A percentile compares a stretch with the other conserved stretches of the same genome.
Conservation (phyloP, 2,329 filamentous ascomycete species). For the Aspergillus vadensis region DNA sequence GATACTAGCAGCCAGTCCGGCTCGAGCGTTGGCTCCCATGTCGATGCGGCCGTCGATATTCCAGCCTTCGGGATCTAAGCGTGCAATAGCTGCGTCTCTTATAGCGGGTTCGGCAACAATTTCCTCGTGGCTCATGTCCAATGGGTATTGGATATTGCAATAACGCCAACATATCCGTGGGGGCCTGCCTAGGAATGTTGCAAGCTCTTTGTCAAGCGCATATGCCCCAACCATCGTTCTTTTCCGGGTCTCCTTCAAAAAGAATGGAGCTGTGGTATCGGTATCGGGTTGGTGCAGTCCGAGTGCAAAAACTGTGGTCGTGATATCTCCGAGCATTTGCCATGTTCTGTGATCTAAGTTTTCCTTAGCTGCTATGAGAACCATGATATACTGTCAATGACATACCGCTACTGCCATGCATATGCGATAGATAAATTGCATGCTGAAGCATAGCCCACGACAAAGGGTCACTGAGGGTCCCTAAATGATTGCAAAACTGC, state of each 20-base stretch:
- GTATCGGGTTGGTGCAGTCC: conserved; percentile 45
- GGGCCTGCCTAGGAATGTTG: conserved; percentile 51
- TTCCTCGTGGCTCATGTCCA: conserved; percentile 27
- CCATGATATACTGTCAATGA: too few species aligned
- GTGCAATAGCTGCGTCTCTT: conserved; percentile 14
- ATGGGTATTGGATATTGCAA: conserved; percentile 28
- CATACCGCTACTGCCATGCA: conserved; percentile 21
- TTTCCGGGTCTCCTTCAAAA: conserved; percentile 40
- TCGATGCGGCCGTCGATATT: conserved; percentile 18
- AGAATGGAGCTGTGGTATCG: conserved; percentile 29
- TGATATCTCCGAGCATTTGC: conserved; percentile 48
- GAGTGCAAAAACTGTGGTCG: conserved; percentile 45
- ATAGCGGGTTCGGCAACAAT: conserved; percentile 17
- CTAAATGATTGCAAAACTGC: conserved; percentile 21
- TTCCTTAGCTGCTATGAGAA: background rate
- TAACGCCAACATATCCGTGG: conserved; percentile 45
- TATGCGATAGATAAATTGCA: conserved; percentile 12
- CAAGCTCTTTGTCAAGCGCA: conserved; percentile 48
- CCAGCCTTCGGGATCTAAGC: conserved; percentile 26
- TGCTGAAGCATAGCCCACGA: conserved; percentile 21
- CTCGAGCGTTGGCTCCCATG: conserved; percentile 16
- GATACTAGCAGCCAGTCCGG: conserved; percentile 15
- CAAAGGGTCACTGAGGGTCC: conserved; percentile 21
- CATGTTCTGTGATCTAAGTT: conserved; percentile 46
- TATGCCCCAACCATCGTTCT: conserved; percentile 44